A percentile compares a stretch with the other conserved stretches of the same genome.
These are phyloP conservation scores for Pisolithus microcarpus DNA, from an alignment of 768 basidiomycete genomes.

Conservation along the genomic window DNA sequence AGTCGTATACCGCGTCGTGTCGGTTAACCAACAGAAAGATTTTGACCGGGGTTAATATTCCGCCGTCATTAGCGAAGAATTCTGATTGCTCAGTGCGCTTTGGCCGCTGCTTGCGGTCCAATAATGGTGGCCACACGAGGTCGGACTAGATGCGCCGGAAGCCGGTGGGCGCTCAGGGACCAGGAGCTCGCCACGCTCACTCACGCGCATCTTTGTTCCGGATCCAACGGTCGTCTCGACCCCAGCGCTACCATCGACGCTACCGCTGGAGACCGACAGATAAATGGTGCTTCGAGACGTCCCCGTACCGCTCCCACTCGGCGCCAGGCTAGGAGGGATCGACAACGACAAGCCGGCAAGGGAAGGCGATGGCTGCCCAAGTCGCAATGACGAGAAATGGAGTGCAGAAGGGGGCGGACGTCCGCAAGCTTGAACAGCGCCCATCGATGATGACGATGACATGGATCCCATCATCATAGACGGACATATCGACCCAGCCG, in stretches of 20 bases:
- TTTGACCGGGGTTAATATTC: background rate
- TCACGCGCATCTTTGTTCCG: constrained; percentile 12
- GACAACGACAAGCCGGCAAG: background rate
- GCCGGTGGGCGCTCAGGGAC: background rate
- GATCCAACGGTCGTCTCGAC: background rate
- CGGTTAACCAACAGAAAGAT: background rate
- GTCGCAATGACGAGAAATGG: background rate
- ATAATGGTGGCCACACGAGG: constrained; percentile 10
- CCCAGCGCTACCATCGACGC: background rate
- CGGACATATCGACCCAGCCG: constrained; percentile 7
- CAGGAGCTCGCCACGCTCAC: constrained; percentile 22
- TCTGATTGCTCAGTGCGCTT: background rate
- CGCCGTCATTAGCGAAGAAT: constrained; percentile 2
- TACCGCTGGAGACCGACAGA: constrained; percentile 20
- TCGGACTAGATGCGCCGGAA: constrained; percentile 3
- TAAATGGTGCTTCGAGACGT: constrained; percentile 20
- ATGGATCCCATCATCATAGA: constrained; percentile 6
- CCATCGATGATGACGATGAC: constrained; percentile 4
- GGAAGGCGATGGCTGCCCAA: background rate
- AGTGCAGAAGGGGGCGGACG: background rate
- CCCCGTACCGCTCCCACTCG: background rate
- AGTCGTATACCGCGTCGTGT: background rate
- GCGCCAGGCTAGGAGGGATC: background rate
- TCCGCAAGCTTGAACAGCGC: background rate
- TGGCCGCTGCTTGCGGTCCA: constrained; percentile 11